Evolutionary conservation across 2,329 filamentous ascomycete genomes (phyloP), one percentile per base, ranked within the genome.

Genomic region (Madurella mycetomatis): DNA sequence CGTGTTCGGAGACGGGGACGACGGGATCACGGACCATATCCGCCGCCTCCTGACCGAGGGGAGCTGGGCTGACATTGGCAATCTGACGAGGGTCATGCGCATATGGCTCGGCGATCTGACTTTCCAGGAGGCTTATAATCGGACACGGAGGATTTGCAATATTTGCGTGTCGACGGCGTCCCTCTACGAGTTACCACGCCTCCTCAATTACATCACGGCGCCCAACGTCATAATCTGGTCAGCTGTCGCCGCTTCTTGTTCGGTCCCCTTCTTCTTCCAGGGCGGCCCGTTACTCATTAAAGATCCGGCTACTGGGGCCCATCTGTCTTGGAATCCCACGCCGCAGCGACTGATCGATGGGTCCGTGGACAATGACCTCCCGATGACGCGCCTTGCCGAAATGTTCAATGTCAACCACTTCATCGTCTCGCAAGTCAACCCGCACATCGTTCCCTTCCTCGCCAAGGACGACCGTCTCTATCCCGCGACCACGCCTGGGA

Each of bases 371-470:
- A 94, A 94, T 56, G 92, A 97, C 69, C 76, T 97, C 2, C 92
- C 92, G 1, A 95, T 95, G 84, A 90, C 87, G 17, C 83, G 90
- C 1, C 77, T 97, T 15, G 85, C 91, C 1, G 91, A 96, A 66
- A 92, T 96, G 87, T 96, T 96, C 76, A 96, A 96, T 66, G 92
- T 96, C 67, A 96, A 96, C 66, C 92, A 96, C 68, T 96, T 96
- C 67, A 96, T 97, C 62, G 92, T 96, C 16, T 96, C 91, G 0
- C 92, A 97, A 68, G 91, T 96, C 48, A 97, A 97, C 64, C 92
- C 92, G 0, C 92, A 97, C 64, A 89, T 96, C 9, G 83, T 95
- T 0, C 90, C 90, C 0, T 96, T 97, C 64, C 74, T 96, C 15
- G 77, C 82, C 15, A 88, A 85, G 61, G 88, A 95, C 54, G 87